Conservation (phyloP, 225 moss, liverwort and hornwort species). For the Takakia lepidozioides region DNA sequence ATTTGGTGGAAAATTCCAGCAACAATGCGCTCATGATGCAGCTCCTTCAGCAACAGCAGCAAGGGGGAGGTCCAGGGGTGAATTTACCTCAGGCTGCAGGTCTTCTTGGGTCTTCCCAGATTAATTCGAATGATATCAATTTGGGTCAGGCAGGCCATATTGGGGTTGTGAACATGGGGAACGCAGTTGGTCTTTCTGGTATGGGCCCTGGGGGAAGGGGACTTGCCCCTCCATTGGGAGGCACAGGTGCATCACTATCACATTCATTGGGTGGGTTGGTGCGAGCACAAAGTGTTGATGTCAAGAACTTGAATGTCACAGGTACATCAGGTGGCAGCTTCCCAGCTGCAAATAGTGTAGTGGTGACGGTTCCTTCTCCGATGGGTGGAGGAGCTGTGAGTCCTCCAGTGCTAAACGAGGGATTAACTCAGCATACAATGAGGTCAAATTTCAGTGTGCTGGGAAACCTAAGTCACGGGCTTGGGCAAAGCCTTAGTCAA, state of each 20-base stretch:
- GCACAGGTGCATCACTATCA: slow-evolving; percentile 19
- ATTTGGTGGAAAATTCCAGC: slow-evolving; percentile 21
- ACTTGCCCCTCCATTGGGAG: slow-evolving; percentile 25
- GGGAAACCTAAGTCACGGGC: slow-evolving; percentile 29
- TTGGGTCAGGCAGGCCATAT: slow-evolving; percentile 36
- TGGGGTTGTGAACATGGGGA: slow-evolving; percentile 26
- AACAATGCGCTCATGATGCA: slow-evolving; percentile 42
- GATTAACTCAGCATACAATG: slow-evolving; percentile 38
- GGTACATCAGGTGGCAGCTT: slow-evolving; percentile 30
- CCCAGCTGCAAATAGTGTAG: no score
- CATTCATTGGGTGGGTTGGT: slow-evolving; percentile 24
- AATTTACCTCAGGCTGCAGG: slow-evolving; percentile 34
- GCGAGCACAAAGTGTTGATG: slow-evolving; percentile 22
- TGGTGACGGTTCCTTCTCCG: slow-evolving; percentile 37
- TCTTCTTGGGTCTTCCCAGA: slow-evolving; percentile 24
- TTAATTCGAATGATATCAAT: slow-evolving; percentile 39
- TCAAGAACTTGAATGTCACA: slow-evolving; percentile 29
- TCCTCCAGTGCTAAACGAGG: slow-evolving; percentile 22
- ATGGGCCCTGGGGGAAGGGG: slow-evolving; percentile 39
- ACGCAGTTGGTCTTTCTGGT: slow-evolving; percentile 36
- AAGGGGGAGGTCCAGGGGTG: slow-evolving; percentile 24
- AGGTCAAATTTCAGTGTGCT: slow-evolving; percentile 33
- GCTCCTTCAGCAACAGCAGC: slow-evolving; percentile 32
- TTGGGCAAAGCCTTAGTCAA: slow-evolving; percentile 24
- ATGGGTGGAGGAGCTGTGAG: slow-evolving; percentile 31